Conservation (phyloP, 441 rosid species). For the Breynia disticha region DNA sequence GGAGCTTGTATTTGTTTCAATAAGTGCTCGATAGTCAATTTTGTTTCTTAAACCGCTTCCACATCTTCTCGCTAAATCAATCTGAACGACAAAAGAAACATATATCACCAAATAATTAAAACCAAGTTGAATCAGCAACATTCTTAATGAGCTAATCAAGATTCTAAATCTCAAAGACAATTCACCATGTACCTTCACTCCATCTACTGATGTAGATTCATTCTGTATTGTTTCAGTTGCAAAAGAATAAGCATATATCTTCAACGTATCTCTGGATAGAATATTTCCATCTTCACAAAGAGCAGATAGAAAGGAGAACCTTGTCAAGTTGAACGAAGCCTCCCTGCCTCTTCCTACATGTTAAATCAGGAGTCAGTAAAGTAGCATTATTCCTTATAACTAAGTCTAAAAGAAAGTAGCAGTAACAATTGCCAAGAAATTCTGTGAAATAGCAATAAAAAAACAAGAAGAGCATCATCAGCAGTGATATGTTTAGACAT, state of each 20-base stretch:
- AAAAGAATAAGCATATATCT: constrained; percentile 29
- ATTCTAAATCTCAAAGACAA: too few species aligned
- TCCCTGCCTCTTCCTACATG: constrained; percentile 42
- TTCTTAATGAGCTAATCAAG: not conserved
- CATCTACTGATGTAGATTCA: constrained; percentile 25
- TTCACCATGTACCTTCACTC: constrained; percentile 25
- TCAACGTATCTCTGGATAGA: constrained; percentile 22
- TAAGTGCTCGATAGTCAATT: constrained; percentile 8
- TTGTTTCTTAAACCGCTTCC: constrained; percentile 11
- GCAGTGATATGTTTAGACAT: too few species aligned
- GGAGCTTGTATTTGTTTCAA: constrained; percentile 14
- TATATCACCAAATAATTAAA: too few species aligned
- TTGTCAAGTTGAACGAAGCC: constrained; percentile 24
- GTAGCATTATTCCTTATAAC: too few species aligned
- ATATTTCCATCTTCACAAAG: constrained; percentile 30
- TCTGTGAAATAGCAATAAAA: too few species aligned
- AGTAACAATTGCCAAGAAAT: too few species aligned
- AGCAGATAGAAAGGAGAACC: constrained; percentile 35
- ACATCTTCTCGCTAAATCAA: constrained; percentile 22
- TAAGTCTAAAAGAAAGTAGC: too few species aligned
- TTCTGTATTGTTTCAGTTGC: constrained; percentile 28
- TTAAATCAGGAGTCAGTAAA: too few species aligned
- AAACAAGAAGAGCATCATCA: too few species aligned
- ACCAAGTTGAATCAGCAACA: not conserved
- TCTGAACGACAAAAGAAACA: constrained; percentile 24